Conservation (phyloP, 225 moss, liverwort and hornwort genomes). For the Pseudoscleropodium purum region DNA sequence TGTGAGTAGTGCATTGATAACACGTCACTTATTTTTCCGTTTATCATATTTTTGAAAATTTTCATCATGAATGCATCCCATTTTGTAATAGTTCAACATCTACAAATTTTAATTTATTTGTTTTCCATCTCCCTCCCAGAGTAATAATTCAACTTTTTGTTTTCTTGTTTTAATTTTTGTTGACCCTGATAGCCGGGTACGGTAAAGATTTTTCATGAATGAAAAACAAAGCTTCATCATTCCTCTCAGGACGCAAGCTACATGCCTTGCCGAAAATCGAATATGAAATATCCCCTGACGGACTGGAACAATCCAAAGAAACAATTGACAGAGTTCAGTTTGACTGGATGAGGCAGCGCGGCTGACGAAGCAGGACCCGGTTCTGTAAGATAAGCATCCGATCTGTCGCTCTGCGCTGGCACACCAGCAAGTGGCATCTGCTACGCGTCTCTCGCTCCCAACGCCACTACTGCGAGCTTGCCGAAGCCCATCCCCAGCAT, state of each 20-base stretch:
- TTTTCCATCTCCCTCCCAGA: rapidly evolving
- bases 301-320: background rate
- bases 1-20: rapidly evolving
- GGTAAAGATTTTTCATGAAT: too few relatives aligned
- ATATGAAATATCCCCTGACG: background rate
- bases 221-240: background rate
- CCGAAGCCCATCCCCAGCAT: background rate
- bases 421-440: background rate
- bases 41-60: background rate
- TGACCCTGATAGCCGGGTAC: background rate
- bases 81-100: background rate
- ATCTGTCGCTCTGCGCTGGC: background rate
- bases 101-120: too few relatives aligned
- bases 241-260: background rate
- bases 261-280: background rate
- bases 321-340: background rate
- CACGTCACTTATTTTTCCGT: background rate
- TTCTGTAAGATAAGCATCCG: background rate
- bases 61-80: too few relatives aligned
- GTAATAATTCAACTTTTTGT: background rate
- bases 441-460: background rate
- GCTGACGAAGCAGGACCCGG: background rate
- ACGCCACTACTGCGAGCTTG: background rate
- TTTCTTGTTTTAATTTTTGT: background rate
- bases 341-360: background rate